phyloP scores from a whole-genome alignment of 208 protist species.

The Trichomonas gallinae region DNA sequence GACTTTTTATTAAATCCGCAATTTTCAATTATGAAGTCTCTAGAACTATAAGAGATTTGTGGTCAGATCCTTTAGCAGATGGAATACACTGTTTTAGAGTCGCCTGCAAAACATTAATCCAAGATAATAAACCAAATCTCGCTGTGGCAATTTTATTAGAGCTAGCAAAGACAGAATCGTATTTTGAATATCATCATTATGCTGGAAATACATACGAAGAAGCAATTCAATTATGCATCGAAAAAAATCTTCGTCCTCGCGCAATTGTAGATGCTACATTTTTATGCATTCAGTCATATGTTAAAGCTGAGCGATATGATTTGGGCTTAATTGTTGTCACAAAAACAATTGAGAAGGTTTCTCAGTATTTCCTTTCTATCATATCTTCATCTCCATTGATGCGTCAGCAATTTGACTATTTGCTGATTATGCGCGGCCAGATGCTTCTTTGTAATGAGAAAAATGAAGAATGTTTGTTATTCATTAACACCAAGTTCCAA shows the following conservation, averaged over 20 bases:
- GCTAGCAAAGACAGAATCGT: neutral
- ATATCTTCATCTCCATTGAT: neutral
- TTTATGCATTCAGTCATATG: neutral
- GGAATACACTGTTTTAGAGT: neutral
- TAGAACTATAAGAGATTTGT: neutral
- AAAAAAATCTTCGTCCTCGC: neutral
- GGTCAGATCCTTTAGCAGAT: neutral
- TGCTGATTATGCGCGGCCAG: neutral
- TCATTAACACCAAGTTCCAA: too few species aligned
- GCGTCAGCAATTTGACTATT: neutral
- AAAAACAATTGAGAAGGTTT: neutral
- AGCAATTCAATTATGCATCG: neutral
- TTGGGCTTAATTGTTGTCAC: neutral
- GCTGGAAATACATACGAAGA: conserved; percentile 9
- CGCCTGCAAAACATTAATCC: neutral
- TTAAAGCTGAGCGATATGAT: neutral
- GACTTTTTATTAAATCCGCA: neutral
- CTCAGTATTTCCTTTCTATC: neutral
- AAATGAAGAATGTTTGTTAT: neutral
- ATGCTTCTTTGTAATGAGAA: neutral
- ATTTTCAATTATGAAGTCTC: neutral
- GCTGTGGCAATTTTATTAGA: neutral
- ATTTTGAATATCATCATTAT: neutral
- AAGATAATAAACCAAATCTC: neutral
- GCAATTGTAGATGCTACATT: neutral